Base-by-base conservation (phyloP, 169 alveolate species). In the Plasmodium coatneyi region DNA sequence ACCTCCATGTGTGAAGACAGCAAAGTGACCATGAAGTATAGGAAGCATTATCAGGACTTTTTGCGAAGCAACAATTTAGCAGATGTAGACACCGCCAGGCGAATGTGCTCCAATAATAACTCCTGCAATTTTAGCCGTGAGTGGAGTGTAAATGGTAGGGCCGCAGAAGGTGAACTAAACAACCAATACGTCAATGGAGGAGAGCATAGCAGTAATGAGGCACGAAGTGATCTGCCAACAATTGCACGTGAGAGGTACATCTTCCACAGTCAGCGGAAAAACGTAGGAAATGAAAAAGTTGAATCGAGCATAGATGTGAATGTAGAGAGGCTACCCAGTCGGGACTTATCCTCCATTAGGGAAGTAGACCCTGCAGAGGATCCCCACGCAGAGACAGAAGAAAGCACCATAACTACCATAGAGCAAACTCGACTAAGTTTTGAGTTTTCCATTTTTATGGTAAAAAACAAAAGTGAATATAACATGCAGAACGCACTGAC, bases 41-140 rank as follows among this genome's bases (percentile, higher is more conserved):
- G 80, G 30, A 86, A 72, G 46, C 71, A 86, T 86, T 76, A 86
- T 49, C 80, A 43, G 16, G 86, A 49, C 0, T 74, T 86, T 74
- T 54, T 86, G 41, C 60, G 71, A 41, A 32, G 39, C 5, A 76
- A 86, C 36, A 78, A 86, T 49, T 74, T 86, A n/a, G 49, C 36
- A 74, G 43, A 86, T 74, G 66, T 49, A 12, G 80, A 86, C 1
- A 76, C 46, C 5, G 43, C 54, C 0, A 74, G 43, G 28, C 52
- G 19, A n/a, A 12, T 25, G n/a, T 4, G 46, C 70, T 3, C 2
- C 34, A n/a, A 22, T 32, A 56, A 84, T 41, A 84, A 84, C 34
- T 46, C 52, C 7, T 60, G 46, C 43, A 36, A 28, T 16, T 60
- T 32, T 66, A 46, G 49, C 16, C 5, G 43, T 43, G 46, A 39